Base-by-base conservation (phyloP, 176 grass and related monocot genomes). In the Saccharum officinarum region DNA sequence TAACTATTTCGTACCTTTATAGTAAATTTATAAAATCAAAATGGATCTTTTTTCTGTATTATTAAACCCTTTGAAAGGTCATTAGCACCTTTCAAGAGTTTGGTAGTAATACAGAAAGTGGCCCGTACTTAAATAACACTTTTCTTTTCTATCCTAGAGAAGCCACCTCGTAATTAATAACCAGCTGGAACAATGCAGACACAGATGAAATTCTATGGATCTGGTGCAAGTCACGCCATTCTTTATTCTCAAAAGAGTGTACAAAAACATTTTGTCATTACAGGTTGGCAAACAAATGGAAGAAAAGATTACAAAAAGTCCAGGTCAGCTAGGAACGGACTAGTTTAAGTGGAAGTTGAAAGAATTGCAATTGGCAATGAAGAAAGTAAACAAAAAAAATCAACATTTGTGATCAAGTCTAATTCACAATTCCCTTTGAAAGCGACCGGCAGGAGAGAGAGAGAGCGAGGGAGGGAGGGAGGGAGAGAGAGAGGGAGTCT, bases 351-450 rank as follows among this genome's bases (percentile, higher is more conserved):
- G 49, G 16, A 62, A 59, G 8, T 22, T 45, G 60, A 84, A 80
- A 75, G 46, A 84, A 84, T 80, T 81, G 75, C 89, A 84, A 69
- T 84, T 87, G 5, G 75, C 74, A 78, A 62, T 62, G 39, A 41
- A 31, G 22, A 83, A 79, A 83, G 7, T 54, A 75, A 75, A 87
- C 31, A 61, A 15, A 66, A 31, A 15, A 42, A 41, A 17, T 20
- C 36, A 55, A 18, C 72, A 16, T 10, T 23, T 75, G 28, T 49
- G 67, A 38, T 61, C 26, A 14, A 6, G 26, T 68, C 80, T 85
- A 65, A 73, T 81, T 81, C 79, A 55, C 65, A 81, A 25, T 69
- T 69, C 31, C 20, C 50, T 81, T 62, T 62, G 79, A 81, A 81
- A 81, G 64, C 65, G 8, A 26, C 25, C 64, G 45, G 79, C 79